Base-by-base conservation (phyloP, 1,139 yeast species). In the Suzukiozyma palmioleophila region DNA sequence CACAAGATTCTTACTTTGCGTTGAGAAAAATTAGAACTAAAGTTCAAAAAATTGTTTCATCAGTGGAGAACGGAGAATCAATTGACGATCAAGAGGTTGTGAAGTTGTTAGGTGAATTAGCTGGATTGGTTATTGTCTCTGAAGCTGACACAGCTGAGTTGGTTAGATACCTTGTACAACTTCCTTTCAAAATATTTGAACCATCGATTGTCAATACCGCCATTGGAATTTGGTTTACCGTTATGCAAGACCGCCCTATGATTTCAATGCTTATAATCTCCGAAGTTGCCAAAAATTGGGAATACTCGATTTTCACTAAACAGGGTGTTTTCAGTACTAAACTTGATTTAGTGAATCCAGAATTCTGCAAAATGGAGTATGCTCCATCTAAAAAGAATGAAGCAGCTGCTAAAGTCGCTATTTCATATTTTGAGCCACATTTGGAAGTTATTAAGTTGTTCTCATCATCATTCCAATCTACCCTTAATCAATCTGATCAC, bases 401-500 rank as follows among this genome's bases (percentile, higher is more conserved):
- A 8, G 71, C 82, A n/a, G 75, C 78, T 43, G 79, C 88, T 1
- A 59, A 62, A 3, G 46, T 59, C 3, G 78, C 79, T 0, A 66
- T 72, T 8, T 65, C 71, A 39, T 60, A 70, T n/a, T 70, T 88
- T 50, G 83, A 81, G 41, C 87, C 95, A 0, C 97, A 92, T 57
- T 62, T 78, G 37, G 73, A 75, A 46, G 70, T 92, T 22, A 78
- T 87, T 39, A 68, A 79, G 40, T 75, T 89, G 54, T 75, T 92
- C 50, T 63, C 81, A 2, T 84, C 95, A n/a, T 84, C 81, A 52
- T 86, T 89, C 62, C 89, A 88, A 56, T 89, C 96, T 0, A 77
- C 90, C 0, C 62, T 80, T 54, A 79, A 79, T 52, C 87, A 84
- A 54, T 83, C 92, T 61, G 79, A 75, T 43, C 89, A 84, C 51